phyloP scores from a whole-genome alignment of 257 asterid species.

The Ilex aquifolium region DNA sequence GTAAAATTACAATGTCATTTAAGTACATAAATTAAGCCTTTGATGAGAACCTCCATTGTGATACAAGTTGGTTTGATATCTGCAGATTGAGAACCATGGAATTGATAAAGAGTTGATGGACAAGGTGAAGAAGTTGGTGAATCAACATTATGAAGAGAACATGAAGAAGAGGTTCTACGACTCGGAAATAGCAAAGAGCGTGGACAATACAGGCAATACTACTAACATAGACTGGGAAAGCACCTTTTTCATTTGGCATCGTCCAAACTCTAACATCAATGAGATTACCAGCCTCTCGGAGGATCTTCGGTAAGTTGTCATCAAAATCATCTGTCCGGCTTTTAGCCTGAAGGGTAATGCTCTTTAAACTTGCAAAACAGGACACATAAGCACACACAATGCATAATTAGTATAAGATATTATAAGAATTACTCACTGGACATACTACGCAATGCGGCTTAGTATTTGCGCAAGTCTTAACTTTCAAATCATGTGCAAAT shows the following conservation, averaged over 20 bases:
- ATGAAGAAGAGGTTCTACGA: constrained; percentile 46
- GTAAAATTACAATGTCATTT: constrained; percentile 33
- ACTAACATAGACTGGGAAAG: constrained; percentile 64
- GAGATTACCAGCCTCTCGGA: constrained; percentile 38
- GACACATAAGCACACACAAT: too few species aligned
- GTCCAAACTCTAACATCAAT: constrained; percentile 60
- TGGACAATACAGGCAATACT: constrained; percentile 33
- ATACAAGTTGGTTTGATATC: neutral
- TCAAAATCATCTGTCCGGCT: neutral
- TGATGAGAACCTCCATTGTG: neutral
- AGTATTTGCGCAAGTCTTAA: too few species aligned
- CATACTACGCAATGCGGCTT: too few species aligned
- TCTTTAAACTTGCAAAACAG: neutral
- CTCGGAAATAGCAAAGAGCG: constrained; percentile 47
- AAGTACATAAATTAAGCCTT: neutral
- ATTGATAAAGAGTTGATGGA: constrained; percentile 57
- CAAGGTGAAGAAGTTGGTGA: constrained; percentile 55
- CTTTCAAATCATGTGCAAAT: constrained; percentile 1
- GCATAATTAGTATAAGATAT: too few species aligned
- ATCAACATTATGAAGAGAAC: constrained; percentile 50
- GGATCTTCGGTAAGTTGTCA: constrained; percentile 47
- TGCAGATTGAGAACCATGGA: constrained; percentile 86
- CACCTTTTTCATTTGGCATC: constrained; percentile 67
- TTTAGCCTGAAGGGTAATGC: neutral
- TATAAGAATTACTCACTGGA: too few species aligned